phyloP scores from a whole-genome alignment of 2,329 filamentous ascomycete species.

The Atkinsonella texensis region DNA sequence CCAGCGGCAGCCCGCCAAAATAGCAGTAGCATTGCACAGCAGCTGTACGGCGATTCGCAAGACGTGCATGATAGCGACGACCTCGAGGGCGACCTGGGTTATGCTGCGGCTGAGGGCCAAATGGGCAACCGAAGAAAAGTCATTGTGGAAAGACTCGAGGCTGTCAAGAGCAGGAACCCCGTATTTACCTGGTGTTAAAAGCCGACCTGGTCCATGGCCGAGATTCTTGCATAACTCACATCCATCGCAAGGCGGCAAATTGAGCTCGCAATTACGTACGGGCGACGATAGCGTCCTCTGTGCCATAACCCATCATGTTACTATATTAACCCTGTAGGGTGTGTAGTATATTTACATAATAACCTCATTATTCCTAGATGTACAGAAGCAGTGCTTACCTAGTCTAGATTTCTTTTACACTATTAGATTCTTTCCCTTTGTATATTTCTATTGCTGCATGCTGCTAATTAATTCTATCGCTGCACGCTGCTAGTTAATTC shows the following conservation, averaged over 20 bases:
- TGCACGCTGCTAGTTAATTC: no score
- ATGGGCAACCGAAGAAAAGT: constrained; percentile 86
- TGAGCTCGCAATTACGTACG: no score
- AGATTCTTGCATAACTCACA: background rate
- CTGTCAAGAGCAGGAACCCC: constrained; percentile 88
- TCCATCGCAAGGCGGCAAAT: background rate
- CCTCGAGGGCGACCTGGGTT: constrained; percentile 84
- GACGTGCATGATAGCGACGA: constrained; percentile 60
- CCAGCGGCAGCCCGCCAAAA: constrained; percentile 32
- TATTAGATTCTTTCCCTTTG: no score
- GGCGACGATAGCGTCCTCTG: no score
- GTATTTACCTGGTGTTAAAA: constrained; percentile 90
- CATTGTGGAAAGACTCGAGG: constrained; percentile 90
- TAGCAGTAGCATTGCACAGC: constrained; percentile 40
- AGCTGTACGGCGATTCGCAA: constrained; percentile 37
- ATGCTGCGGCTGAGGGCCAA: constrained; percentile 86
- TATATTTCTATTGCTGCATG: no score
- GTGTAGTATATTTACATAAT: no score
- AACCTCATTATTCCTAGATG: no score
- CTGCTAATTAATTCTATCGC: no score
- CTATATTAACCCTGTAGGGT: no score
- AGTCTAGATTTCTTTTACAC: no score
- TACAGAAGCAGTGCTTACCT: no score
- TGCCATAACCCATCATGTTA: no score
- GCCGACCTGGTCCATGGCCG: background rate